Percentiles rank a stretch among this genome's conserved stretches.
Conservation (phyloP, 306 rosid species). For the Quercus agrifolia region DNA sequence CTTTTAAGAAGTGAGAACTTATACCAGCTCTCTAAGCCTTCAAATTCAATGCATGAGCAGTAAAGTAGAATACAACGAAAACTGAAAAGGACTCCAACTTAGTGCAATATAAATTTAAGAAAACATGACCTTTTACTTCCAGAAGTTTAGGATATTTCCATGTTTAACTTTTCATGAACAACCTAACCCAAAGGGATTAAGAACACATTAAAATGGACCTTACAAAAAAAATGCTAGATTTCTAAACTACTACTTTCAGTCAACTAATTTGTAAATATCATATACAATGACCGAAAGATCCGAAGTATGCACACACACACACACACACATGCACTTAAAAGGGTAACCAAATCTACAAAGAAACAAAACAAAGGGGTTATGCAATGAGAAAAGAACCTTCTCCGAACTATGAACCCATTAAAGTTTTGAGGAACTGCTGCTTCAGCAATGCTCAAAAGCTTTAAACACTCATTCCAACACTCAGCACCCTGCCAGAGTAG, state of each 20-base stretch:
- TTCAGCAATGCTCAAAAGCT: slow-evolving; percentile 71
- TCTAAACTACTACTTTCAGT: neutral
- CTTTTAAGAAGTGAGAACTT: neutral
- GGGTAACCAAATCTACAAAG: neutral
- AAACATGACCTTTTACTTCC: neutral
- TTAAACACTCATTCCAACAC: slow-evolving; percentile 82
- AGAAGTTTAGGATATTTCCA: neutral
- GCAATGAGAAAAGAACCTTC: slow-evolving; percentile 47
- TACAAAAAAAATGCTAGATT: neutral
- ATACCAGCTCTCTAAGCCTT: neutral
- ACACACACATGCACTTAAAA: neutral
- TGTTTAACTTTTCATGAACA: no score
- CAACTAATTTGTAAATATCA: neutral
- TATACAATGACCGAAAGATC: neutral
- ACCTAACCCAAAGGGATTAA: no score
- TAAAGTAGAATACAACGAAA: neutral
- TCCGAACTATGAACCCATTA: slow-evolving; percentile 35
- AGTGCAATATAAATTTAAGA: neutral
- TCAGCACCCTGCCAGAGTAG: slow-evolving; percentile 78
- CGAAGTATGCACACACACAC: no score
- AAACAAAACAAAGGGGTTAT: neutral
- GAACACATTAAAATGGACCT: no score
- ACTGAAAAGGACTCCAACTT: neutral
- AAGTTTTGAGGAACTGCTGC: slow-evolving; percentile 37
- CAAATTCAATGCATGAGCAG: neutral